Evolutionary conservation across 371 early-diverging fungal genomes (phyloP), one percentile per base, ranked within the genome.

Genomic region (Apophysomyces variabilis): DNA sequence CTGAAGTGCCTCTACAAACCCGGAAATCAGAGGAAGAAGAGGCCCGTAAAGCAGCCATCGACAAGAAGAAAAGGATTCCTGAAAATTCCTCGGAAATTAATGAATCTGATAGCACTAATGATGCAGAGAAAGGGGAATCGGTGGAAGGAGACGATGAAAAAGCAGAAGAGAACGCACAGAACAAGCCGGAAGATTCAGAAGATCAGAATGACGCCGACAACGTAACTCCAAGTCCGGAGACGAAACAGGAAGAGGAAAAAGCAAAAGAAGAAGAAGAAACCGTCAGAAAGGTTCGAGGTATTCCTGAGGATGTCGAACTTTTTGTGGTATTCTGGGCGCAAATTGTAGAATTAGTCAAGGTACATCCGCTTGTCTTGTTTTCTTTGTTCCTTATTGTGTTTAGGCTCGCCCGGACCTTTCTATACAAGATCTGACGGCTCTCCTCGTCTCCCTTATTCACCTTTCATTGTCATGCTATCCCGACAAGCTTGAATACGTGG

Each of bases 271-370:
- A 68, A 13, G 58, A 61, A 36, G 62, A 67, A 8, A 46, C 57
- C 39, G 61, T 76, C 13, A 70, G 68, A 47, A 82, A 75, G 67
- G 76, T 76, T 43, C 76, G 88, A 60, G 95, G 93, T 16, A 93
- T 94, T 61, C 94, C 94, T 5, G 89, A 90, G 50, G 92, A 93
- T 67, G 90, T 94, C 36, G 85, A 88, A 64, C 80, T 97, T 39
- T 97, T 97, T 80, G 93, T 92, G 61, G 92, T 95, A 45, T 97
- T 98, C 71, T 98, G 98, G 98, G 82, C 75, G 8, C 94, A 96
- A 75, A 91, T 98, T 64, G 89, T 91, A 32, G 90, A 90, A 54
- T 86, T 97, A 36, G 90, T 97, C 62, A 90, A 91, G 82, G 92
- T 92, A 80, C 38, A 50, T 32, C 26, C 36, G n/a, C 56, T 12